These are phyloP conservation scores for Melaleuca quinquenervia DNA, from an alignment of 345 rosid species.

Conservation along the genomic window DNA sequence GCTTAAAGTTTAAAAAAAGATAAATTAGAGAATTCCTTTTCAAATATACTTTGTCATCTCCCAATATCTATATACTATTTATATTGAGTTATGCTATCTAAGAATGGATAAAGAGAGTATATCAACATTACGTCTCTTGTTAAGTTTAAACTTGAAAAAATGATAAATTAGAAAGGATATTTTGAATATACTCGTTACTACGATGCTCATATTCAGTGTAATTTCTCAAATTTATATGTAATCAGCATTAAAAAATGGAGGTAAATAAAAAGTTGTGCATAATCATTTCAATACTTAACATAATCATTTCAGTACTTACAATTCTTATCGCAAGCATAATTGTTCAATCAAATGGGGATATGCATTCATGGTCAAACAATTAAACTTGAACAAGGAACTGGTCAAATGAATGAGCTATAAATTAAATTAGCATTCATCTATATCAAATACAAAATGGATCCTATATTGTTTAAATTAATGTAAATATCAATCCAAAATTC, in stretches of 20 bases:
- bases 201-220: not conserved
- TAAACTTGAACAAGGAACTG: not conserved
- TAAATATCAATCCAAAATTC: not conserved
- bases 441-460: not conserved
- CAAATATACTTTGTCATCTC: not conserved
- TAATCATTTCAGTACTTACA: not conserved
- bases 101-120: no score
- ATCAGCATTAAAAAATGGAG: not conserved
- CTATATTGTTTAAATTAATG: not conserved
- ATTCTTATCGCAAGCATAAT: not conserved
- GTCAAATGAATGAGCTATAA: not conserved
- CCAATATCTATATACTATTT: not conserved
- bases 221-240: not conserved
- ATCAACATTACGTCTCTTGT: no score
- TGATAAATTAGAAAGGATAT: no score
- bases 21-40: not conserved
- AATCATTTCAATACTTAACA: not conserved
- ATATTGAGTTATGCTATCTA: not conserved
- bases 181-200: not conserved
- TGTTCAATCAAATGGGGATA: not conserved
- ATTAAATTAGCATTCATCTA: not conserved
- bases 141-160: no score
- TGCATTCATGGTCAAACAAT: not conserved
- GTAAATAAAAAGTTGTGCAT: not conserved
- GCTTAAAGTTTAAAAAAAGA: not conserved